phyloP scores from a whole-genome alignment of 192 early-diverging fungal genomes.

The Martensiomyces pterosporus region DNA sequence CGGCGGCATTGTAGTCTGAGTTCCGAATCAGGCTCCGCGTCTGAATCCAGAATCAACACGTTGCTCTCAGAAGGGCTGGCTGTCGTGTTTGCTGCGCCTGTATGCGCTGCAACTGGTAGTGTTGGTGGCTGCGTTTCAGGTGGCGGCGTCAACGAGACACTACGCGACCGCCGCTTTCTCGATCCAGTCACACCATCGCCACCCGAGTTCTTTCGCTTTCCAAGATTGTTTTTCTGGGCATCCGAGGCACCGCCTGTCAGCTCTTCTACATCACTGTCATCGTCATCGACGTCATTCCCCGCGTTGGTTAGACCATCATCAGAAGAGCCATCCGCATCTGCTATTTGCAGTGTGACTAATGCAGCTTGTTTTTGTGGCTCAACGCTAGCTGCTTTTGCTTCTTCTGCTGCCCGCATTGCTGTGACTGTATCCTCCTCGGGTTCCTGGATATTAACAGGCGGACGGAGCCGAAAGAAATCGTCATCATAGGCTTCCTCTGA shows the following conservation, averaged over 20 bases:
- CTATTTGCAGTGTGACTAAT: no score
- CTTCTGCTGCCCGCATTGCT: no score
- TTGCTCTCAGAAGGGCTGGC: neutral
- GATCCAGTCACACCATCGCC: neutral
- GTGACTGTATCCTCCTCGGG: no score
- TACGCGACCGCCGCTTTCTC: constrained; percentile 30
- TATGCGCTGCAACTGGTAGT: no score
- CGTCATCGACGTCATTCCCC: no score
- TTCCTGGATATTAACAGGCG: no score
- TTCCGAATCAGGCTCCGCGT: constrained; percentile 2
- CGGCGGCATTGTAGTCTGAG: constrained; percentile 2
- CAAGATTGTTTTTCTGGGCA: no score
- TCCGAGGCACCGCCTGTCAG: no score
- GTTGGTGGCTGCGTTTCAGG: neutral
- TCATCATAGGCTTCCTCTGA: neutral
- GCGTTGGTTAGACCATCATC: no score
- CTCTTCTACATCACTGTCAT: no score
- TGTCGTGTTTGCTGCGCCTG: no score
- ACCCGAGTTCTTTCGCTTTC: constrained; percentile 8
- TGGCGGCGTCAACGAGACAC: constrained; percentile 52
- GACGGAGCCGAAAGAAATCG: neutral
- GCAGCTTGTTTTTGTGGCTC: neutral
- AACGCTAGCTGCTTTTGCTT: neutral
- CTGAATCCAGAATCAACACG: constrained; percentile 13
- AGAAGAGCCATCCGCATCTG: no score